Evolutionary conservation across 495 filamentous ascomycete species (phyloP).

Genomic region (Glonium stellatum): DNA sequence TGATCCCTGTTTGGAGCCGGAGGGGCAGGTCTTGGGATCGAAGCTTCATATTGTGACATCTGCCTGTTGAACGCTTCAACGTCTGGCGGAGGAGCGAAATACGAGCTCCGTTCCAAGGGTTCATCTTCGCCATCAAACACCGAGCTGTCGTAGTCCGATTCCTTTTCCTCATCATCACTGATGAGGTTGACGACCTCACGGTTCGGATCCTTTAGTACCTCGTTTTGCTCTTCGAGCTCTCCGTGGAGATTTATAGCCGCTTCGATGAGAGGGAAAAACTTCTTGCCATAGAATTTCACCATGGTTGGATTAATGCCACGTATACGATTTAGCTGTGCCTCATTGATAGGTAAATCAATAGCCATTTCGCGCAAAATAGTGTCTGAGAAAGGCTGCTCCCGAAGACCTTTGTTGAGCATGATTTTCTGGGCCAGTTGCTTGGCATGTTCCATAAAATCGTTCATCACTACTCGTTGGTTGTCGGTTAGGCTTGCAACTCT

Average conservation of each 20-base stretch:
- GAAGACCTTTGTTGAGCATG: slow-evolving; percentile 53
- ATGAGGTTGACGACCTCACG: slow-evolving; percentile 60
- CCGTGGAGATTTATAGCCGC: slow-evolving; percentile 51
- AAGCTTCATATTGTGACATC: slow-evolving; percentile 3
- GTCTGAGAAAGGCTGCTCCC: slow-evolving; percentile 68
- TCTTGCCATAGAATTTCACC: slow-evolving; percentile 59
- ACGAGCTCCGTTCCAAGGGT: neutral
- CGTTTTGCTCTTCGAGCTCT: slow-evolving; percentile 33
- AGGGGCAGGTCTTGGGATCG: neutral
- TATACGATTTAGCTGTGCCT: slow-evolving; percentile 57
- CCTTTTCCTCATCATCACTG: slow-evolving; percentile 54
- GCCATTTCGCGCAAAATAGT: slow-evolving; percentile 75
- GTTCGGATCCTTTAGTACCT: slow-evolving; percentile 38
- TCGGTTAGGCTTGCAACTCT: slow-evolving; percentile 54
- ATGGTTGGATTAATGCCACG: slow-evolving; percentile 62
- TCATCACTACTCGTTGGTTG: slow-evolving; percentile 57
- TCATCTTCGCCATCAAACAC: neutral
- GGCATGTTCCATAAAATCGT: slow-evolving; percentile 58
- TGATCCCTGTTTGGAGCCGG: neutral
- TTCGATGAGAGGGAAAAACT: slow-evolving; percentile 59
- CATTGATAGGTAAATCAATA: slow-evolving; percentile 59
- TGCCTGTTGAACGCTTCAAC: slow-evolving; percentile 18
- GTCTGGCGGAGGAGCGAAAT: slow-evolving; percentile 11
- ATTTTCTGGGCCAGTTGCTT: slow-evolving; percentile 59
- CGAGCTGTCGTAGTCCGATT: slow-evolving; percentile 33